Conservation (phyloP, 225 moss, liverwort and hornwort species). For the Asterella californica region DNA sequence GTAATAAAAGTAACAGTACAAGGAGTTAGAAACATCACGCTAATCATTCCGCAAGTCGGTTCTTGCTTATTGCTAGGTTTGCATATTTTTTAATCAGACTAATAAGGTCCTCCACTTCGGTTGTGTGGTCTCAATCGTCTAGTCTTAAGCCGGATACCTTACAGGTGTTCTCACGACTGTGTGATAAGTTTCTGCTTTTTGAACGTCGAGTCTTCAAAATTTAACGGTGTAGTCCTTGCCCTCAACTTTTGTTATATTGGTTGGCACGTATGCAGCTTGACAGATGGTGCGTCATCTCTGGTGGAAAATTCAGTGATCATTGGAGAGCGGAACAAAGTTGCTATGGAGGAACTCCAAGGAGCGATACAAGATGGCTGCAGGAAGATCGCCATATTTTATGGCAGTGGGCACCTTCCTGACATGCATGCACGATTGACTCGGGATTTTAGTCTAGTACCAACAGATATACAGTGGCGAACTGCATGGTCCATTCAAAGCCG, state of each 20-base stretch:
- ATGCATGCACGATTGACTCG: constrained; percentile 88
- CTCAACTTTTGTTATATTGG: neutral
- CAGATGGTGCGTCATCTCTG: constrained; percentile 75
- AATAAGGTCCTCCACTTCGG: no score
- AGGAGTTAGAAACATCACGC: no score
- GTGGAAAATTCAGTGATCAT: constrained; percentile 98
- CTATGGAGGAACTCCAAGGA: constrained; percentile 80
- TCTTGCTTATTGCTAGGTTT: no score
- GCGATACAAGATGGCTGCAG: constrained; percentile 75
- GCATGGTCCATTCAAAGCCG: constrained; percentile 90
- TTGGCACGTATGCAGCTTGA: constrained; percentile 52
- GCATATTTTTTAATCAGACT: no score
- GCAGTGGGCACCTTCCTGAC: constrained; percentile 94
- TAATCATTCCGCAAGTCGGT: no score
- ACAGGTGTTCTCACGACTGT: no score
- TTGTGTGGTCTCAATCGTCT: no score
- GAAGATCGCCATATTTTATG: constrained; percentile 95
- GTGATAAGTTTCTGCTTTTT: no score
- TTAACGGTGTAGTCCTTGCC: neutral
- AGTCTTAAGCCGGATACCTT: no score
- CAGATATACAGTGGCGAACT: constrained; percentile 84
- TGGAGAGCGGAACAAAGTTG: constrained; percentile 88
- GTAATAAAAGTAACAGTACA: no score
- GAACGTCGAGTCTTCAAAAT: no score
- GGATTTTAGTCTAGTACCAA: constrained; percentile 65